Percentiles rank a stretch among this genome's conserved stretches.
These are phyloP conservation scores for Eucalyptus pumila DNA, from an alignment of 345 rosid genomes.

Conservation along the genomic window DNA sequence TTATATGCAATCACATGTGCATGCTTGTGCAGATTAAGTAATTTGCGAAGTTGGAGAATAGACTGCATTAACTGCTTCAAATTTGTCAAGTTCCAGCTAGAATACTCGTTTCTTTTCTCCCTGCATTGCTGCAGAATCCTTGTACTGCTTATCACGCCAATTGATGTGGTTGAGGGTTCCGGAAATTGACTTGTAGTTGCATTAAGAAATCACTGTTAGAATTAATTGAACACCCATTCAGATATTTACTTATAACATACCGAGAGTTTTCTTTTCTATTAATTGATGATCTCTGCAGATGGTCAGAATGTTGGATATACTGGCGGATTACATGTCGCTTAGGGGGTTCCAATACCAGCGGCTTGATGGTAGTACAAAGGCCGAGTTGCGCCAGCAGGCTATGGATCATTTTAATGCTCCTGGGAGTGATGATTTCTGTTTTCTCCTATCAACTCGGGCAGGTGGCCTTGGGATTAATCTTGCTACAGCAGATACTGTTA, in stretches of 20 bases:
- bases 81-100: background rate
- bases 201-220: background rate
- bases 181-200: background rate
- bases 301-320: constrained; percentile 98
- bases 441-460: constrained; percentile 97
- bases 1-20: background rate
- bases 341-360: constrained; percentile 98
- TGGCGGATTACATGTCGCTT: constrained; percentile 79
- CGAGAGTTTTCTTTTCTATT: background rate
- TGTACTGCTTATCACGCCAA: background rate
- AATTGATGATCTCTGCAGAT: constrained; percentile 34
- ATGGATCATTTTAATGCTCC: constrained; percentile 99
- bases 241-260: background rate
- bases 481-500: constrained; percentile 97
- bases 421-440: constrained; percentile 99
- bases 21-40: background rate
- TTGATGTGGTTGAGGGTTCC: background rate
- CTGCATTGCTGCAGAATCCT: background rate
- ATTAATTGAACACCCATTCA: background rate
- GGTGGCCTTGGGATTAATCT: constrained; percentile 99
- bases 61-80: background rate
- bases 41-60: background rate
- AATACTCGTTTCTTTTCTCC: background rate
- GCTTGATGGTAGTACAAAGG: constrained; percentile 99
- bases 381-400: constrained; percentile 98